A percentile compares a stretch with the other conserved stretches of the same genome.
Evolutionary conservation across 768 basidiomycete genomes (phyloP).

Genomic region (Phallus indusiatus): DNA sequence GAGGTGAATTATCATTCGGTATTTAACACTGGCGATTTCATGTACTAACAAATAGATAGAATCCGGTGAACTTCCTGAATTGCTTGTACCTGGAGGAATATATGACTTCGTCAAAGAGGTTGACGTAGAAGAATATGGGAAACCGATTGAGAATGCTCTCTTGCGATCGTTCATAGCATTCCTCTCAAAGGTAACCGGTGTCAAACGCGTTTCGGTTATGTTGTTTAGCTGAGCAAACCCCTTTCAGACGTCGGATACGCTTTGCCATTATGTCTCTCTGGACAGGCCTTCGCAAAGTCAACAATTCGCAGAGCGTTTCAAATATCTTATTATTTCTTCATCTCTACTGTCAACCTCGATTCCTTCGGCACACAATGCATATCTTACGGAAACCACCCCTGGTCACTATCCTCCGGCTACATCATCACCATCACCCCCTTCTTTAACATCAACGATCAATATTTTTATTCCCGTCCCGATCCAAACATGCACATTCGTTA

Average conservation of each 20-base stretch:
- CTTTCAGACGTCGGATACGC: constrained; percentile 3
- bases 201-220: constrained; percentile 21
- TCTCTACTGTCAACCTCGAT: constrained; percentile 57
- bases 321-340: constrained; percentile 76
- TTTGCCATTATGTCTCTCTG: constrained; percentile 16
- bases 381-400: constrained; percentile 23
- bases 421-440: constrained; percentile 15
- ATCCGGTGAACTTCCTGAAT: constrained; percentile 45
- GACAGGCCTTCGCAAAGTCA: constrained; percentile 17
- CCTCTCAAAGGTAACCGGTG: constrained; percentile 12
- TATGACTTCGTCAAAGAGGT: constrained; percentile 28
- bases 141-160: constrained; percentile 20
- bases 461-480: constrained; percentile 2
- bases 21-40: background rate
- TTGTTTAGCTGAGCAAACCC: constrained; percentile 33
- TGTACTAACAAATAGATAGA: constrained; percentile 28
- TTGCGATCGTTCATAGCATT: constrained; percentile 5
- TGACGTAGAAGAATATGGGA: constrained; percentile 29
- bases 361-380: constrained; percentile 25
- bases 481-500: background rate
- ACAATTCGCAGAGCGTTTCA: constrained; percentile 69
- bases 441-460: background rate
- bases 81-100: constrained; percentile 48
- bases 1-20: constrained; percentile 35
- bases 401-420: constrained; percentile 38